Base-by-base conservation (phyloP, 192 early-diverging fungal species). In the Chytriomyces confervae region DNA sequence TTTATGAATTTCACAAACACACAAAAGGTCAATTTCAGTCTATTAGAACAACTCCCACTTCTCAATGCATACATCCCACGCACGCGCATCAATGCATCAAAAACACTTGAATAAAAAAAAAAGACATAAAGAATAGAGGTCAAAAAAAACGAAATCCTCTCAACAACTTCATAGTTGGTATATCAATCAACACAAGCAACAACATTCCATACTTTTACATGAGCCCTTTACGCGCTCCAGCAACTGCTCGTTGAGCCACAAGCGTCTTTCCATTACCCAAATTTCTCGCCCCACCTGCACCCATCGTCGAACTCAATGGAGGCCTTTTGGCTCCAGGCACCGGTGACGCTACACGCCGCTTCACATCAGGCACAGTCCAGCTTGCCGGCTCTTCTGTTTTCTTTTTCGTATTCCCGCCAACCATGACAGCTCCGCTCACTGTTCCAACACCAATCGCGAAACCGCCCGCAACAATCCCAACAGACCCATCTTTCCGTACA, bases 371-470 rank as follows among this genome's bases (percentile, higher is more conserved):
- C 16, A 20, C 3, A 13, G 20, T 57, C 53, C 36, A 36, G 36
- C 36, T 36, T 36, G 53, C 53, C 53, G 53, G 2, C 53, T 20
- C 13, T 13, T n/a, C 53, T 3, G 13, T 20, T 5, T 57, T 20
- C 53, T 57, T 57, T 20, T 57, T 57, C 53, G 16, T 27, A 16
- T 16, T 27, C 23, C 63, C 63, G 27, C 63, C 63, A 11, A 36
- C 63, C 70, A 51, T 18, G 43, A 72, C 70, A 7, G 70, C 70
- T n/a, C 50, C 20, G 5, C 23, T 49, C 49, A 10, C 23, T 9
- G 11, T 5, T 18, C 70, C 70, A 72, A 60, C 53, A 7, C 53
- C 48, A 60, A 72, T 72, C 27, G 70, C 48, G 36, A 72, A 72
- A 5, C 70, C 70, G 24, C 70, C 53, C 6, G 48, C 27, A 43